Evolutionary conservation across 78 protist species (phyloP).

Genomic region (Reticulomyxa filosa): DNA sequence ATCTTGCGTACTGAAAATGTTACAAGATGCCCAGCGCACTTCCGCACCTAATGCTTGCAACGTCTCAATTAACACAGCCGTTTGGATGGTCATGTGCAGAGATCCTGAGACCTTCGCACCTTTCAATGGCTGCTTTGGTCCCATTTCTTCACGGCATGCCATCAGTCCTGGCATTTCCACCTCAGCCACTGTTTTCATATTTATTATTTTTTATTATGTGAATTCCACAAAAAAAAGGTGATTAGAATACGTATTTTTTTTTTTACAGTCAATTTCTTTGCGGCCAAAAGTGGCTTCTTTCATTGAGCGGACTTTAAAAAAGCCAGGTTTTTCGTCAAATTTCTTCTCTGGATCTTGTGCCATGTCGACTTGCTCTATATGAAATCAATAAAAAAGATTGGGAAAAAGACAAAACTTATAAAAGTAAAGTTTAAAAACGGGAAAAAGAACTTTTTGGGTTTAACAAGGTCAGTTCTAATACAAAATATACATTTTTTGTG

Average conservation of each 20-base stretch:
- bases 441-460: too few relatives aligned
- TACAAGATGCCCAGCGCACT: slow-evolving; percentile 93
- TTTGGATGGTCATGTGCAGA: slow-evolving; percentile 99
- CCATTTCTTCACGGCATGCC: slow-evolving; percentile 71
- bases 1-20: slow-evolving; percentile 99
- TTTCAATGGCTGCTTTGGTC: slow-evolving; percentile 61
- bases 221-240: too few relatives aligned
- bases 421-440: too few relatives aligned
- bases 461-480: too few relatives aligned
- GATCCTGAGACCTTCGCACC: slow-evolving; percentile 90
- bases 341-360: too few relatives aligned
- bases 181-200: slow-evolving; percentile 78
- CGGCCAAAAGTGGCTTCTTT: slow-evolving; percentile 82
- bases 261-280: slow-evolving; percentile 23
- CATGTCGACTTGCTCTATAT: too few relatives aligned
- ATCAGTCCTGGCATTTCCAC: slow-evolving; percentile 97
- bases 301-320: slow-evolving; percentile 20
- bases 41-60: slow-evolving; percentile 84
- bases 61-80: slow-evolving; percentile 93
- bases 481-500: too few relatives aligned
- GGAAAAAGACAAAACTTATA: background rate
- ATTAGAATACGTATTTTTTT: too few relatives aligned
- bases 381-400: too few relatives aligned
- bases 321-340: background rate
- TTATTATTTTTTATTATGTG: too few relatives aligned